Evolutionary conservation across 345 rosid genomes (phyloP), one percentile per base, ranked within the genome.

Genomic region (Hibiscus tridactylites): DNA sequence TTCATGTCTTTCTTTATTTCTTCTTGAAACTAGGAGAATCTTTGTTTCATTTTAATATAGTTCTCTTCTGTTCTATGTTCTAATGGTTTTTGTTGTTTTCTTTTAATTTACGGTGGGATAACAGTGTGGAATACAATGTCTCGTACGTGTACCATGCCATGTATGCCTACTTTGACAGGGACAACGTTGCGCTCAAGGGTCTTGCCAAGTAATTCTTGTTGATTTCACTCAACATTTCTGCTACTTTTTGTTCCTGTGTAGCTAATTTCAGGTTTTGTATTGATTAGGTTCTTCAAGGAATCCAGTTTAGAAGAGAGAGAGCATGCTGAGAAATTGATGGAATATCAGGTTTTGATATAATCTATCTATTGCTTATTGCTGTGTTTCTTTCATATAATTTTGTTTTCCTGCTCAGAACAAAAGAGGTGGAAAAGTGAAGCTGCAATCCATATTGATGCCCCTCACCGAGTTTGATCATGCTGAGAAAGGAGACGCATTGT

Each of bases 261-360:
- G 26, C 56, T 71, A 5, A 47, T 5, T 52, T 50, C 3, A 42
- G n/a, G 16, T 16, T 76, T 63, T 72, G n/a, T 52, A 62, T 61
- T 76, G 62, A 13, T 52, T 67, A 92, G 98, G 61, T 96, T 96
- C 77, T 92, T 92, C 67, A 92, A 91, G 84, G 99, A 92, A 61
- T 91, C 97, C 1, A 92, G 98, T 80, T 76, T 74, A 35, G 98
- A 92, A 79, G 99, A 92, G 79, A 88, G 98, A 75, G 93, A 82
- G 61, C 99, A 96, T 42, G 99, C 98, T 70, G 98, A 96, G 82
- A 84, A 83, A 82, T 72, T 96, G 52, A 96, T 96, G 96, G 82
- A 90, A 74, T 95, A 88, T 73, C 98, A 90, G 98, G 99, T 92
- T 11, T 68, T 71, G 1, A 31, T 73, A 19, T 44, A n/a, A 8